These are phyloP conservation scores for Triticum aestivum DNA, from an alignment of 176 grass and related monocot genomes.

Conservation along the genomic window IWGSC_CS_RefSeq_v2.1 NC_057801.1:560371296-560371795, in stretches of 20 bases:
- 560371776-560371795: conserved; percentile 42
- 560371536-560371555: conserved; percentile 42
- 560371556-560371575: conserved; percentile 64
- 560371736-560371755: conserved; percentile 96
- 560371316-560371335: conserved; percentile 94
- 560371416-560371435: conserved; percentile 78
- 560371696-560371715: conserved; percentile 99
- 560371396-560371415: conserved; percentile 80
- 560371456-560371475: conserved; percentile 20
- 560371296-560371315: conserved; percentile 71
- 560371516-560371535: conserved; percentile 40
- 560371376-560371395: conserved; percentile 50
- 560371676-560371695: conserved; percentile 65
- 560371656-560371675: conserved; percentile 55
- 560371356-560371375: conserved; percentile 73
- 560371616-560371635: conserved; percentile 72
- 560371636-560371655: conserved; percentile 84
- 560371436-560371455: conserved; percentile 32
- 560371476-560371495: conserved; percentile 34
- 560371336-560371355: conserved; percentile 60
- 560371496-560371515: conserved; percentile 19
- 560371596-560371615: conserved; percentile 65
- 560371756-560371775: conserved; percentile 78
- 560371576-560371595: conserved; percentile 74
- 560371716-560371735: conserved; percentile 64